Percentiles rank a stretch among this genome's conserved stretches.
These are phyloP conservation scores for Pyrenopolyporus hunteri DNA, from an alignment of 495 filamentous ascomycete genomes.

Conservation along the genomic window DNA sequence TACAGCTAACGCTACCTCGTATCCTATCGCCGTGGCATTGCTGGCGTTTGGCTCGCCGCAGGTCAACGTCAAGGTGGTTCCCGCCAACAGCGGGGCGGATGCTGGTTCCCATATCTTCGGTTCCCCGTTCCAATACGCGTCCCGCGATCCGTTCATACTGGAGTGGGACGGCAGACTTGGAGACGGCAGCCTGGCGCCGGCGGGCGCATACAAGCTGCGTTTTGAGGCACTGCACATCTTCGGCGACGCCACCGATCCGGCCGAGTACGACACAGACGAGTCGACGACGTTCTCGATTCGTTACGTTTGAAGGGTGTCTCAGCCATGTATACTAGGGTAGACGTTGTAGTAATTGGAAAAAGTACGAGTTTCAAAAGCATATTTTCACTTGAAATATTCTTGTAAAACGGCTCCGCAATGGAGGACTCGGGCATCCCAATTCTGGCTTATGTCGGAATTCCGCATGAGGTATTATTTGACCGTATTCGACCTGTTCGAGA, in stretches of 20 bases:
- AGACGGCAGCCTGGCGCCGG: constrained; percentile 49
- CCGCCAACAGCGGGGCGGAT: constrained; percentile 37
- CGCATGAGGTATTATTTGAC: too few relatives aligned
- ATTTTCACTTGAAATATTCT: too few relatives aligned
- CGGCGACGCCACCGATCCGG: constrained; percentile 40
- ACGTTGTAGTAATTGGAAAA: neutral
- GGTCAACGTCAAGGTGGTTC: constrained; percentile 52
- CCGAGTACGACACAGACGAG: constrained; percentile 49
- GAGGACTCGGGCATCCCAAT: too few relatives aligned
- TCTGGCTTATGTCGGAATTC: too few relatives aligned
- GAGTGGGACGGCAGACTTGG: constrained; percentile 53
- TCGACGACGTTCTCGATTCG: constrained; percentile 46
- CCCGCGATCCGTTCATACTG: constrained; percentile 43
- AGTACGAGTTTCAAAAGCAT: neutral
- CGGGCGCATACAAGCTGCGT: constrained; percentile 53
- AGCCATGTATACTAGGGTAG: constrained; percentile 5
- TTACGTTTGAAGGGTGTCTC: constrained; percentile 33
- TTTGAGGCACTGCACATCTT: constrained; percentile 54
- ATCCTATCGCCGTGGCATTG: constrained; percentile 42
- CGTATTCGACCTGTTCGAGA: too few relatives aligned
- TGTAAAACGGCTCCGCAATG: too few relatives aligned
- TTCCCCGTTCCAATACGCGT: constrained; percentile 48
- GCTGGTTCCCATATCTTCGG: constrained; percentile 50
- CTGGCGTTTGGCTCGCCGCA: constrained; percentile 54
- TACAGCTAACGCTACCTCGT: constrained; percentile 24